Base-by-base conservation (phyloP, 441 rosid species). In the Biscutella auriculata region DNA sequence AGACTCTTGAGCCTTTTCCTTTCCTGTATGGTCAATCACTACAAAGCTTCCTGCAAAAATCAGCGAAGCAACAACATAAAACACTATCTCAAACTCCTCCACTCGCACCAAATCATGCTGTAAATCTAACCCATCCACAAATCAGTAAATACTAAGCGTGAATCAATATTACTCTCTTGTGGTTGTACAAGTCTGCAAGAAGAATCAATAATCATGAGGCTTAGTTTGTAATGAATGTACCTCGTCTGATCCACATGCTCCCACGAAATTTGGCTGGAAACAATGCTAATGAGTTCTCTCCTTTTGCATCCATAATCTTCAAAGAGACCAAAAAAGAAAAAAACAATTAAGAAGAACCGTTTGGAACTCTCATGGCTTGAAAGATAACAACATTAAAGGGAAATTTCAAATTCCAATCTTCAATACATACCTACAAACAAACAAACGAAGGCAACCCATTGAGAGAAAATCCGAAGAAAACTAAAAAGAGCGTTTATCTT, bases 211-310 rank as follows among this genome's bases (percentile, higher is more conserved):
- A n/a, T n/a, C n/a, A n/a, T n/a, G 45, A 28, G 42, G 41, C 12
- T 11, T 34, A 28, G 25, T 42, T 25, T 34, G 26, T 30, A 23
- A 13, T 2, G 26, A 71, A 51, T 49, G 11, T 63, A 85, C 91
- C 88, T 76, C 76, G 71, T 75, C 84, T 92, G 47, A 86, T 88
- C 94, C 93, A 88, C 86, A 82, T 83, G 77, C 82, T 83, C 82
- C 77, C 89, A 42, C 83, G 94, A 72, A 92, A 88, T 67, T 88
- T 92, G 9, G 94, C 97, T 9, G 97, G 97, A 70, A 93, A 80
- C 44, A 88, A 49, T 5, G 97, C 95, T 55, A 93, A 65, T 11
- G 88, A 83, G 67, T 77, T 82, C 55, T 73, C 81, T 51, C 93
- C 95, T 68, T 72, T 68, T 12, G 75, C 79, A 65, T 88, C 95